These are phyloP conservation scores for Allium fistulosum DNA, from an alignment of 106 monocot genomes.

Conservation along the genomic window DNA sequence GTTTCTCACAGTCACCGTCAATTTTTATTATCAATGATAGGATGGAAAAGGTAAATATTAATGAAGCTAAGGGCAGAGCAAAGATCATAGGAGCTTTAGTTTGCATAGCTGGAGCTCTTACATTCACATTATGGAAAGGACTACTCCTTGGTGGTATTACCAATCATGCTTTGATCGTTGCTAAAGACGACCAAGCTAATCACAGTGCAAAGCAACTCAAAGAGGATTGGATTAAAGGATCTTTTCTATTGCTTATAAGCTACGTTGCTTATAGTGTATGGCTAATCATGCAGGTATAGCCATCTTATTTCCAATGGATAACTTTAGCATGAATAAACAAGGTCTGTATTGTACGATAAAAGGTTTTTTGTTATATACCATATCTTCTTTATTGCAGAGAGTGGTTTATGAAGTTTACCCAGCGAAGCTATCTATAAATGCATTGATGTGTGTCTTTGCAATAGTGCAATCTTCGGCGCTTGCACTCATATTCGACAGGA, in stretches of 20 bases:
- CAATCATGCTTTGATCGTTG: conserved; percentile 19
- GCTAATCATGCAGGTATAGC: conserved; percentile 43
- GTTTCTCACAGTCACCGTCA: no score
- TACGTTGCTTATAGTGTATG: conserved; percentile 32
- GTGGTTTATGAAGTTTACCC: conserved; percentile 36
- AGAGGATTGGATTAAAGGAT: conserved; percentile 46
- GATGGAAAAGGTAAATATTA: conserved; percentile 32
- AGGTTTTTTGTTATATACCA: no score
- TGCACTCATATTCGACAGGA: conserved; percentile 42
- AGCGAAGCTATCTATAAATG: conserved; percentile 35
- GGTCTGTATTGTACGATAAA: no score
- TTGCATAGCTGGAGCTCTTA: conserved; percentile 32
- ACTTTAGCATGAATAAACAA: no score
- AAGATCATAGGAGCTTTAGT: conserved; percentile 29
- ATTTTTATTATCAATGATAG: conserved; percentile 5
- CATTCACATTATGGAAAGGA: conserved; percentile 50
- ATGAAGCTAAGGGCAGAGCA: conserved; percentile 18
- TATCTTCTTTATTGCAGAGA: conserved; percentile 15
- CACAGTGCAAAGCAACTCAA: background rate
- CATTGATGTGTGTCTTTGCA: conserved; percentile 45
- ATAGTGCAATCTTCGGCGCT: conserved; percentile 36
- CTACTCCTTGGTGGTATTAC: conserved; percentile 21
- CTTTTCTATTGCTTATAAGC: conserved; percentile 29
- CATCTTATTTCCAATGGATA: background rate
- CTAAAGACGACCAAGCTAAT: conserved; percentile 8